These are phyloP conservation scores for Tetrapisispora fleetii DNA, from an alignment of 805 yeast genomes.

Conservation along the genomic window DNA sequence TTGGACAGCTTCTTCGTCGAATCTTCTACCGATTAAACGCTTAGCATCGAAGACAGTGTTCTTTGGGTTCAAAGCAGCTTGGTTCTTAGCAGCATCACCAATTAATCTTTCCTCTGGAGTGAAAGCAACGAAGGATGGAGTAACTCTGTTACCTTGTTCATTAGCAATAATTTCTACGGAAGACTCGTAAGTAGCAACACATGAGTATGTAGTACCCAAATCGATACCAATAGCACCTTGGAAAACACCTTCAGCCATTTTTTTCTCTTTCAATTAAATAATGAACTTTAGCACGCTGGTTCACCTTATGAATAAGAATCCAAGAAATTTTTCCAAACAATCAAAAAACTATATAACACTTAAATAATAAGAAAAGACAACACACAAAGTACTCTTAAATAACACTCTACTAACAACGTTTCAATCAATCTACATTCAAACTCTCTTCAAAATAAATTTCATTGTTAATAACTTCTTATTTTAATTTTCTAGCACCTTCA, in stretches of 20 bases:
- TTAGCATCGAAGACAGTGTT: slow-evolving; percentile 78
- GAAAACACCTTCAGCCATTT: slow-evolving; percentile 96
- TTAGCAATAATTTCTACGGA: slow-evolving; percentile 73
- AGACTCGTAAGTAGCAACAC: slow-evolving; percentile 71
- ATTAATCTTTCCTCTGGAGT: slow-evolving; percentile 69
- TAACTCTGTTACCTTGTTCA: slow-evolving; percentile 81
- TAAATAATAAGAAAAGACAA: too few relatives aligned
- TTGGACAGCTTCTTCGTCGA: slow-evolving; percentile 67
- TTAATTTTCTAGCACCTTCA: too few relatives aligned
- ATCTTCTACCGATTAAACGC: slow-evolving; percentile 75
- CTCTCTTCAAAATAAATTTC: too few relatives aligned
- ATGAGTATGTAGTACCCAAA: slow-evolving; percentile 79
- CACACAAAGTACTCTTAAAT: too few relatives aligned
- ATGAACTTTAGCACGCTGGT: neutral
- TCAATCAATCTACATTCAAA: too few relatives aligned
- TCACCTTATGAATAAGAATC: too few relatives aligned
- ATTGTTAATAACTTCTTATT: too few relatives aligned
- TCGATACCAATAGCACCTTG: slow-evolving; percentile 99
- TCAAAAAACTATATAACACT: too few relatives aligned
- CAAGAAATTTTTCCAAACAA: too few relatives aligned
- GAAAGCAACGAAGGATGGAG: slow-evolving; percentile 76
- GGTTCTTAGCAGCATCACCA: slow-evolving; percentile 79
- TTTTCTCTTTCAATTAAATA: slow-evolving; percentile 27
- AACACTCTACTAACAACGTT: too few relatives aligned
- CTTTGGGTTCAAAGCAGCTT: slow-evolving; percentile 69